Evolutionary conservation across 2,329 filamentous ascomycete genomes (phyloP).

Genomic region (Chalaropsis thielavioides): DNA sequence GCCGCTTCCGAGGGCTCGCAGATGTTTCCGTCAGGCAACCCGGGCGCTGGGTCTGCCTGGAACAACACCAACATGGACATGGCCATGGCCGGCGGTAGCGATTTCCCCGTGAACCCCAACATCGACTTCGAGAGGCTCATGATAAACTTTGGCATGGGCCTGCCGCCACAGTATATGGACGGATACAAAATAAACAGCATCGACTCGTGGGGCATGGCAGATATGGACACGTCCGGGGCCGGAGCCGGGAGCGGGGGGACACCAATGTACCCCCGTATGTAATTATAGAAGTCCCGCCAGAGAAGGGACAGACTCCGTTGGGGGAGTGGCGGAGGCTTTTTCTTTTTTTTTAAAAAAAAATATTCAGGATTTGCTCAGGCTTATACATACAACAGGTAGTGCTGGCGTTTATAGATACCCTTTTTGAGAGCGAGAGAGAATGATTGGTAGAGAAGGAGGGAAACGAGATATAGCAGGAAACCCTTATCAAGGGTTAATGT

Average conservation of each 20-base stretch:
- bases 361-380: too few relatives aligned
- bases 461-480: neutral
- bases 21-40: neutral
- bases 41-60: neutral
- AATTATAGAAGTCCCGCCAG: neutral
- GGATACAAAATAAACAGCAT: constrained; percentile 12
- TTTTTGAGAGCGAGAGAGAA: neutral
- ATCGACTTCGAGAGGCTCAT: constrained; percentile 19
- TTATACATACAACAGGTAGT: neutral
- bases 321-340: neutral
- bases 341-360: too few relatives aligned
- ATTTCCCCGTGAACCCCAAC: constrained; percentile 3
- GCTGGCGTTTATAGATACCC: neutral
- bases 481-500: neutral
- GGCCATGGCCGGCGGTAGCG: neutral
- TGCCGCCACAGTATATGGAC: constrained; percentile 15
- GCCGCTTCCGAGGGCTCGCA: neutral
- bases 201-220: constrained; percentile 2
- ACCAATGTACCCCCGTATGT: neutral
- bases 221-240: constrained; percentile 1
- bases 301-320: neutral
- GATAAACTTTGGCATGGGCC: constrained; percentile 17
- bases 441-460: neutral
- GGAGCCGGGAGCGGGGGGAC: neutral
- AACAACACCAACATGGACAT: neutral